A percentile compares a stretch with the other conserved stretches of the same genome.
Conservation (phyloP, 768 basidiomycete genomes). For the Panus rudis region DNA sequence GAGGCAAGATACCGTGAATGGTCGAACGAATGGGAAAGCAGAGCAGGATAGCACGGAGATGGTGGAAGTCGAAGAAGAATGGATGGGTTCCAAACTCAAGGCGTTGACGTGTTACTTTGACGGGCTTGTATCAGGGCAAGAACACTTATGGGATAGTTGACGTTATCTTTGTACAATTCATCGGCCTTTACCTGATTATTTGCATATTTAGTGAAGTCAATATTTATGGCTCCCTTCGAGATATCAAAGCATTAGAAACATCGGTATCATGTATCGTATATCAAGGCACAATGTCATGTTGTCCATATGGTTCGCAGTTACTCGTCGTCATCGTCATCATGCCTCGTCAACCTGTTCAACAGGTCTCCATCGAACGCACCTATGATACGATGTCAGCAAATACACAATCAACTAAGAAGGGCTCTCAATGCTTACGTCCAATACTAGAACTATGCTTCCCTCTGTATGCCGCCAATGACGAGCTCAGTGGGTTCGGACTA, state of each 20-base stretch:
- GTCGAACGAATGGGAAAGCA: conserved; percentile 4
- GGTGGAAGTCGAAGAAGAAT: conserved; percentile 93
- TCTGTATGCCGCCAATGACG: conserved; percentile 30
- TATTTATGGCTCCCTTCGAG: too few species aligned
- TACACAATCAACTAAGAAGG: background rate
- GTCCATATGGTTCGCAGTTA: too few species aligned
- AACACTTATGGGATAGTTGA: conserved; percentile 35
- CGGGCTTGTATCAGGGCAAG: conserved; percentile 67
- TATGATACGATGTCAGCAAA: conserved; percentile 3
- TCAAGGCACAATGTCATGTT: too few species aligned
- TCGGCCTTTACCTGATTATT: too few species aligned
- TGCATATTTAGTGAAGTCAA: too few species aligned
- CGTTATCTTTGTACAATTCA: too few species aligned
- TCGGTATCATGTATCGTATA: too few species aligned
- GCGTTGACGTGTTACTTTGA: conserved; percentile 94
- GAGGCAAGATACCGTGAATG: background rate
- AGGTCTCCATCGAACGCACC: conserved; percentile 22
- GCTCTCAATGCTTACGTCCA: conserved; percentile 29
- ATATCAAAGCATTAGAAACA: too few species aligned
- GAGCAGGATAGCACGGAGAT: conserved; percentile 36
- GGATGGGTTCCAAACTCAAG: conserved; percentile 92
- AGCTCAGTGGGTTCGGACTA: conserved; percentile 11
- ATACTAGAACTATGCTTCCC: conserved; percentile 29
- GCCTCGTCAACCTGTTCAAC: conserved; percentile 15
- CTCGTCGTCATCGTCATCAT: conserved; percentile 12